Percentiles rank a stretch among this genome's conserved stretches.
phyloP scores from a whole-genome alignment of 106 monocot species.

The Allium sativum region DNA sequence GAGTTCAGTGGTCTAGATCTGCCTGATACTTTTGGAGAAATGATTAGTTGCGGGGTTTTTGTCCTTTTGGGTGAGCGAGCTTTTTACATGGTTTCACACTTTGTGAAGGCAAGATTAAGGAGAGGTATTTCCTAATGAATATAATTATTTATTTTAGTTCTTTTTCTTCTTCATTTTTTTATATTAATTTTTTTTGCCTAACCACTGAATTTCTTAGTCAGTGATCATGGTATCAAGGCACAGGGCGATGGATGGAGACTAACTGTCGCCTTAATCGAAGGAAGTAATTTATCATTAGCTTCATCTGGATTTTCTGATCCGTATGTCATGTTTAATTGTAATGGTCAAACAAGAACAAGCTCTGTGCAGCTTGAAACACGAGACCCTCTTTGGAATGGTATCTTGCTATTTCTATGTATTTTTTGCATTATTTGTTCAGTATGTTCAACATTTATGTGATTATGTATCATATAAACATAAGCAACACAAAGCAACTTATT shows the following conservation, averaged over 20 bases:
- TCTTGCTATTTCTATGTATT: background rate
- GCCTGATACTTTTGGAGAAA: slow-evolving; percentile 57
- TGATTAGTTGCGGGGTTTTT: slow-evolving; percentile 38
- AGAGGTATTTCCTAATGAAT: slow-evolving; percentile 23
- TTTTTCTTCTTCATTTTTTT: too few species aligned
- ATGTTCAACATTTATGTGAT: too few species aligned
- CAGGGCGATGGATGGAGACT: slow-evolving; percentile 63
- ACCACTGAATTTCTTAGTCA: slow-evolving; percentile 11
- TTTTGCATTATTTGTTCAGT: background rate
- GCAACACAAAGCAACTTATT: too few species aligned
- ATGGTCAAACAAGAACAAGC: slow-evolving; percentile 51
- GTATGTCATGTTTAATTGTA: slow-evolving; percentile 59
- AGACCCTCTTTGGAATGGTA: slow-evolving; percentile 72
- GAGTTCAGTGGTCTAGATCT: slow-evolving; percentile 66
- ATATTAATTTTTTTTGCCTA: slow-evolving; percentile 1
- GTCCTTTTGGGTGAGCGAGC: slow-evolving; percentile 39
- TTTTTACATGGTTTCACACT: slow-evolving; percentile 46
- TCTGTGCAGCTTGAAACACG: slow-evolving; percentile 62
- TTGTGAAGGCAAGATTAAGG: slow-evolving; percentile 40
- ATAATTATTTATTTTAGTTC: too few species aligned
- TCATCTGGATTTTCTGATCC: slow-evolving; percentile 34
- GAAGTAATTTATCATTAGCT: slow-evolving; percentile 27
- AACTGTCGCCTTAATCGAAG: slow-evolving; percentile 65
- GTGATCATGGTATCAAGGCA: slow-evolving; percentile 50
- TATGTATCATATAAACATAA: too few species aligned